Percentiles rank a stretch among this genome's conserved stretches.
These are phyloP conservation scores for Leccinum insolens DNA, from an alignment of 1,284 basidiomycete genomes.

Conservation along the genomic window DNA sequence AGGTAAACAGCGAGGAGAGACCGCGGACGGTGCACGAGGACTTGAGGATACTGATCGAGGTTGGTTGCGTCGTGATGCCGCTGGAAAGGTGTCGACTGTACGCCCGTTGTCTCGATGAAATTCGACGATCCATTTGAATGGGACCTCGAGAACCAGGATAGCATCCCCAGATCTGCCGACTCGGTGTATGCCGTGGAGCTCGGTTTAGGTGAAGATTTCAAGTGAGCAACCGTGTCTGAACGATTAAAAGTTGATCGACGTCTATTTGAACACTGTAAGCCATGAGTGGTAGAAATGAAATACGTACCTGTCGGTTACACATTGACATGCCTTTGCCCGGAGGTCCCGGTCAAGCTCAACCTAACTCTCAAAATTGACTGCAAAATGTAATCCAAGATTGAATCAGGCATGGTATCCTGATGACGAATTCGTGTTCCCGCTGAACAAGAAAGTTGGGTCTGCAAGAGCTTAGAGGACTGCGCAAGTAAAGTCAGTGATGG, in stretches of 20 bases:
- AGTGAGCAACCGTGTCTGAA: too few relatives aligned
- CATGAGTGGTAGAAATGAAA: not conserved
- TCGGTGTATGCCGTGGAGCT: too few relatives aligned
- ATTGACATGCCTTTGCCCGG: slow-evolving; percentile 81
- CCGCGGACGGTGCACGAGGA: too few relatives aligned
- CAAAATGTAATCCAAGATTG: slow-evolving; percentile 97
- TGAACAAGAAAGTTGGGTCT: slow-evolving; percentile 92
- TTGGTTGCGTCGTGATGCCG: too few relatives aligned
- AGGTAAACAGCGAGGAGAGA: too few relatives aligned
- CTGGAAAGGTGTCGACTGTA: too few relatives aligned
- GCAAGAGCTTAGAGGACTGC: slow-evolving; percentile 63
- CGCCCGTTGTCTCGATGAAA: too few relatives aligned
- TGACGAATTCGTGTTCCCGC: slow-evolving; percentile 90
- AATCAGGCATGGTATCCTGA: slow-evolving; percentile 97
- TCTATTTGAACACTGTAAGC: slow-evolving; percentile 84
- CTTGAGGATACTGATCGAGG: too few relatives aligned
- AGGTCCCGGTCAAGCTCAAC: slow-evolving; percentile 74
- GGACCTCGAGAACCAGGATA: too few relatives aligned
- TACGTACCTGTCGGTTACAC: slow-evolving; percentile 79
- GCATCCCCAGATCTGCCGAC: too few relatives aligned
- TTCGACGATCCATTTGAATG: too few relatives aligned
- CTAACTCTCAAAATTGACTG: slow-evolving; percentile 98
- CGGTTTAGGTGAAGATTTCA: too few relatives aligned
- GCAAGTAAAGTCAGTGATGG: slow-evolving; percentile 85
- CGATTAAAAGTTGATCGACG: slow-evolving; percentile 67